Conservation (phyloP, 2,329 filamentous ascomycete genomes). For the Stagonosporopsis chrysanthemi region DNA sequence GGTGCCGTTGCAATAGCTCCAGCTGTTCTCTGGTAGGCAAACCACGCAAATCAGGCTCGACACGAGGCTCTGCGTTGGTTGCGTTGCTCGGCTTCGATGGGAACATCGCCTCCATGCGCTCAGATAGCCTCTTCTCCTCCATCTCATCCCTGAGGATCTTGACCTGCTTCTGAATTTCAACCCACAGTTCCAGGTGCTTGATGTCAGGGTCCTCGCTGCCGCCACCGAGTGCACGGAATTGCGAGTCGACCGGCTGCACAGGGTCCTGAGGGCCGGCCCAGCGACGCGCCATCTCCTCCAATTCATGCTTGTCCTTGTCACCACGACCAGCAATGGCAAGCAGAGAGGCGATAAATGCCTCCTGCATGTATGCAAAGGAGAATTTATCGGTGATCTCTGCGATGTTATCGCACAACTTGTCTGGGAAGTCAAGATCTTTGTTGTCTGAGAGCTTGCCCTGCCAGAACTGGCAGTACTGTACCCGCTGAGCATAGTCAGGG, state of each 20-base stretch:
- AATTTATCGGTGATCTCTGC: slow-evolving; percentile 55
- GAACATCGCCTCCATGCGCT: slow-evolving; percentile 12
- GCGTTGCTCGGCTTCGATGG: background rate
- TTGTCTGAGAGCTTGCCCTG: slow-evolving; percentile 51
- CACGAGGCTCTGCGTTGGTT: background rate
- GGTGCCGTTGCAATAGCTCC: slow-evolving; percentile 15
- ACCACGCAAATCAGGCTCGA: background rate
- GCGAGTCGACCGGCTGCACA: slow-evolving; percentile 20
- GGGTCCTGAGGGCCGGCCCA: slow-evolving; percentile 42
- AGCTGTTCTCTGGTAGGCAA: background rate
- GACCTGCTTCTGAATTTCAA: slow-evolving; percentile 53
- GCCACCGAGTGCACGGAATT: background rate
- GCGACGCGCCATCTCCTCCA: slow-evolving; percentile 20
- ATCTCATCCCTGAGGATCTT: slow-evolving; percentile 53
- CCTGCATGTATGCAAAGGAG: slow-evolving; percentile 57
- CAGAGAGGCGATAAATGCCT: slow-evolving; percentile 53
- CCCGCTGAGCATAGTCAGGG: slow-evolving; percentile 49
- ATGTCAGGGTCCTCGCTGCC: slow-evolving; percentile 33
- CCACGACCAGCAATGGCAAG: slow-evolving; percentile 46
- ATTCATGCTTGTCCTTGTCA: slow-evolving; percentile 21
- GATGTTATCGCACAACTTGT: slow-evolving; percentile 49
- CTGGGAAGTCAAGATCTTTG: slow-evolving; percentile 51
- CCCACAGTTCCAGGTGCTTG: slow-evolving; percentile 51
- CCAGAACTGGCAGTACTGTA: slow-evolving; percentile 56
- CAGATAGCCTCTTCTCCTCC: slow-evolving; percentile 32